Percentiles rank a stretch among this genome's conserved stretches.
Evolutionary conservation across 169 alveolate genomes (phyloP).

Genomic region (Fabrea salina): DNA sequence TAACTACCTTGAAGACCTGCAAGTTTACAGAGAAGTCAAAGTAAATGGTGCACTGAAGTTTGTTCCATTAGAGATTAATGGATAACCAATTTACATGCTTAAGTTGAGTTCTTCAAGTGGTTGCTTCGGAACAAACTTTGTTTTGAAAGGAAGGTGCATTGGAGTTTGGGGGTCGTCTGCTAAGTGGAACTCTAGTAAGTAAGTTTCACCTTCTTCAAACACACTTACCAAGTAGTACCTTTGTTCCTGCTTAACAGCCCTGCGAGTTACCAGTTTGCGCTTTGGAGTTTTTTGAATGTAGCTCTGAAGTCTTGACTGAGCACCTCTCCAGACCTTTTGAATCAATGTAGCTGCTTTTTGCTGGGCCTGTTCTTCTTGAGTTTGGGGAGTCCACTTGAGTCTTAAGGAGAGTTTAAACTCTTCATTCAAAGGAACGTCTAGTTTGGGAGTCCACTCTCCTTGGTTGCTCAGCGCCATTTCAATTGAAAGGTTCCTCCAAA

Average conservation of each 20-base stretch:
- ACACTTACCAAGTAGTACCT: neutral
- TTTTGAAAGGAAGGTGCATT: neutral
- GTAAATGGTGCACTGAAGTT: no score
- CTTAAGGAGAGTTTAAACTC: neutral
- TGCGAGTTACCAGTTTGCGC: neutral
- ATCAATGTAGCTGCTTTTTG: neutral
- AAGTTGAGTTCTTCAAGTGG: slow-evolving; percentile 7
- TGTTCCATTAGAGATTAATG: no score
- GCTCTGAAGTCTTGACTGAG: neutral
- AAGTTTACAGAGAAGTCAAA: no score
- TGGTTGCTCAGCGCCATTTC: neutral
- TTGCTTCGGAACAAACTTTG: neutral
- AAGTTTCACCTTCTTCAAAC: neutral
- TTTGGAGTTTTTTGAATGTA: neutral
- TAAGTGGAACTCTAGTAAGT: neutral
- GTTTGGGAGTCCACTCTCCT: neutral
- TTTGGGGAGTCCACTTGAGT: slow-evolving; percentile 19
- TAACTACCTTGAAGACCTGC: no score
- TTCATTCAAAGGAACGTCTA: slow-evolving; percentile 14
- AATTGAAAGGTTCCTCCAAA: slow-evolving; percentile 11
- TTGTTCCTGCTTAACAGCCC: neutral
- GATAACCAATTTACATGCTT: no score
- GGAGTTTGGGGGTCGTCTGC: neutral
- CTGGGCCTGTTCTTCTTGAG: neutral
- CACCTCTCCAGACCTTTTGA: neutral